phyloP scores from a whole-genome alignment of 2,329 filamentous ascomycete species.

The Lasiodiplodia gonubiensis region DNA sequence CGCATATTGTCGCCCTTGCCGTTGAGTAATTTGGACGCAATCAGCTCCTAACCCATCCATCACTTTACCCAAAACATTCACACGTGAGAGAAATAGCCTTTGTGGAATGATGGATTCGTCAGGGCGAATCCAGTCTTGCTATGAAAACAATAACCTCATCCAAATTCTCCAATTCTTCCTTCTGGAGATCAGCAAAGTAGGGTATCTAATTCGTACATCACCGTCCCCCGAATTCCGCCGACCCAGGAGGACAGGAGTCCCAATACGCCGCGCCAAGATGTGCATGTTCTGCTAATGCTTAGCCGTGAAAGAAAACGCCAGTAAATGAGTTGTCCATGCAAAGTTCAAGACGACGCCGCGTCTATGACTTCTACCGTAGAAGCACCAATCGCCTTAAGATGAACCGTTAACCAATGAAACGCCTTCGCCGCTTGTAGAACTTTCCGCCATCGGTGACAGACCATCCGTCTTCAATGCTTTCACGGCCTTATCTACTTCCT shows the following conservation, averaged over 20 bases:
- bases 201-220: constrained; percentile 29
- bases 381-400: constrained; percentile 18
- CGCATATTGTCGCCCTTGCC: neutral
- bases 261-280: constrained; percentile 20
- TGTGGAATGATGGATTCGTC: neutral
- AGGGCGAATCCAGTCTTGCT: neutral
- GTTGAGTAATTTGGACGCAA: neutral
- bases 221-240: constrained; percentile 7
- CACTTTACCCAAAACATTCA: constrained; percentile 1
- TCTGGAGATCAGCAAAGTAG: constrained; percentile 17
- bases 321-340: neutral
- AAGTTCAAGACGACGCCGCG: constrained; percentile 17
- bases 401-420: constrained; percentile 9
- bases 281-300: constrained; percentile 23
- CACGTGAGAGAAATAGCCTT: neutral
- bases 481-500: constrained; percentile 80
- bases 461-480: constrained; percentile 36
- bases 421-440: constrained; percentile 19
- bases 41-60: neutral
- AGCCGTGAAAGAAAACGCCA: constrained; percentile 13
- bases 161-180: constrained; percentile 5
- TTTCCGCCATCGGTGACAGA: constrained; percentile 4
- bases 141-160: neutral
- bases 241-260: constrained; percentile 12
- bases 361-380: neutral